Conservation (phyloP, 2,329 filamentous ascomycete species). For the Penicillium corylophilum region DNA sequence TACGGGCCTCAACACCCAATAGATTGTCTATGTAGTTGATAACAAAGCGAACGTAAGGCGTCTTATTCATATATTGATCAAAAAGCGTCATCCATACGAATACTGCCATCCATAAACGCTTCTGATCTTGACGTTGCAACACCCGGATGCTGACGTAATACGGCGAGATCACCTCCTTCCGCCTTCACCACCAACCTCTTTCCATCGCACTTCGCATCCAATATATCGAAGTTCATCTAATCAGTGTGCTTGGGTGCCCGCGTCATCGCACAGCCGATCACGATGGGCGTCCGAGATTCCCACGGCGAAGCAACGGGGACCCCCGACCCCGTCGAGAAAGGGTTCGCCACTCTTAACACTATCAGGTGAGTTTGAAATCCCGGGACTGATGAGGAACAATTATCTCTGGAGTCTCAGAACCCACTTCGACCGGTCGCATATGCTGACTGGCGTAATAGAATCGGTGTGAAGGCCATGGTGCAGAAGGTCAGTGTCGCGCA, state of each 20-base stretch:
- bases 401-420: background rate
- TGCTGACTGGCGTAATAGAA: conserved; percentile 47
- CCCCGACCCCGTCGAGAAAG: conserved; percentile 66
- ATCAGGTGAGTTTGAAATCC: conserved; percentile 60
- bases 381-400: conserved; percentile 6
- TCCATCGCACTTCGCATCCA: conserved; percentile 11
- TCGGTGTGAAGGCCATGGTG: conserved; percentile 66
- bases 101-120: background rate
- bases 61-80: background rate
- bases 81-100: background rate
- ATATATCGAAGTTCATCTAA: conserved; percentile 22
- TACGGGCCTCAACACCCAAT: too few relatives aligned
- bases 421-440: conserved; percentile 36
- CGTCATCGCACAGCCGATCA: conserved; percentile 12
- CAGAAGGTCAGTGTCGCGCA: conserved; percentile 59
- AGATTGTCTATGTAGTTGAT: too few relatives aligned
- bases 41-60: background rate
- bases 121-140: background rate
- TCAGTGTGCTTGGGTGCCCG: background rate
- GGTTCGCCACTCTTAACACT: conserved; percentile 80
- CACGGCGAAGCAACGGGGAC: conserved; percentile 55
- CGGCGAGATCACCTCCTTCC: conserved; percentile 1
- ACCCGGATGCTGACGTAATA: background rate
- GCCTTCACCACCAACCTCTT: conserved; percentile 9
- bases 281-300: conserved; percentile 58